Evolutionary conservation across 306 rosid species (phyloP).

Genomic region (Fragaria ananassa): DNA sequence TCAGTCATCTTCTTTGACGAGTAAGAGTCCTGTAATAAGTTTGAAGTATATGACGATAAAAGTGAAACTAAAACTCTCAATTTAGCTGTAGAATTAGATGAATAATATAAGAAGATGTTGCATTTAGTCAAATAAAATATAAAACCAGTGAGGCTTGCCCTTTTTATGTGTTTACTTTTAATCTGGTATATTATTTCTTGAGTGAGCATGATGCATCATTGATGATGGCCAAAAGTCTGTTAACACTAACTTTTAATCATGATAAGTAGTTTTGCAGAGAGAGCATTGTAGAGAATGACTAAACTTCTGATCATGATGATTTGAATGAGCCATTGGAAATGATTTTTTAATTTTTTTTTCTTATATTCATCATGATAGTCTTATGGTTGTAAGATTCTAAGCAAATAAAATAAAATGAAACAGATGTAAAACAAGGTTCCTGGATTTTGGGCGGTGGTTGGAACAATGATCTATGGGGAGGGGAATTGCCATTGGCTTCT

Average conservation of each 20-base stretch:
- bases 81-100: neutral
- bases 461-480: constrained; percentile 92
- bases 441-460: constrained; percentile 98
- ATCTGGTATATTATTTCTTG: neutral
- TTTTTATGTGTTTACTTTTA: neutral
- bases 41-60: neutral
- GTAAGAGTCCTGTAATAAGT: neutral
- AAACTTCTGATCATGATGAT: neutral
- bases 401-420: constrained; percentile 9
- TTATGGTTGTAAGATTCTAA: neutral
- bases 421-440: constrained; percentile 62
- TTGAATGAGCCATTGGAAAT: neutral
- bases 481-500: constrained; percentile 66
- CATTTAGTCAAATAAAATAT: neutral
- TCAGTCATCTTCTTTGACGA: neutral
- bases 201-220: neutral
- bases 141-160: neutral
- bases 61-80: neutral
- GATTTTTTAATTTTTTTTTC: neutral
- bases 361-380: no score
- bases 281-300: neutral
- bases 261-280: neutral
- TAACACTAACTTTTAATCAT: neutral
- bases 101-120: neutral
- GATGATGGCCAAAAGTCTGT: neutral